Evolutionary conservation across 2,329 filamentous ascomycete genomes (phyloP), one percentile per base, ranked within the genome.

Genomic region (Fusarium nanum): DNA sequence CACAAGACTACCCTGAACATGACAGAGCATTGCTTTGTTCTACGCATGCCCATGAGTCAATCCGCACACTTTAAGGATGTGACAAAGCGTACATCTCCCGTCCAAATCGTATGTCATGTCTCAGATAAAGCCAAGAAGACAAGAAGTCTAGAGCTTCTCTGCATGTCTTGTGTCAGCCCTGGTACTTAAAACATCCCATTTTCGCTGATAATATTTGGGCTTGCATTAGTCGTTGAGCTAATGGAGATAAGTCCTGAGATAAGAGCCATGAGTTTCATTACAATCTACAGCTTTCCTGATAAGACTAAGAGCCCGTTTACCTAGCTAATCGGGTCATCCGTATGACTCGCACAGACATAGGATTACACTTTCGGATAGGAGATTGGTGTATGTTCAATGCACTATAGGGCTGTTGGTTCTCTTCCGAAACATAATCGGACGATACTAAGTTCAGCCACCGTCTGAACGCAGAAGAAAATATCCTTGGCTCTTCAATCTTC

Each of bases 161-260:
- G 32, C 9, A 10, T 10, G 3, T 34, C 8, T 9, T 7, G 5
- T 37, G 9, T 18, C 18, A 5, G 32, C 16, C 5, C 9, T 37
- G 4, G 3, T 1, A 6, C 0, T 0, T 1, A 6, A n/a, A 37
- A 37, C 34, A n/a, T n/a, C 2, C 34, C 9, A 37, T n/a, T 0
- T 11, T 11, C 10, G 3, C 16, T 6, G 9, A 4, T 1, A n/a
- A 7, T 7, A 11, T n/a, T 37, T 2, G 4, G 34, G 34, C 34
- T 37, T 37, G 9, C 18, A n/a, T 37, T n/a, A 37, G 6, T 7
- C 0, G 1, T 11, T 2, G 1, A 37, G 18, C 34, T 37, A n/a
- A 12, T 12, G 18, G 10, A 12, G 34, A 37, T 37, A 37, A n/a
- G 1, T n/a, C 18, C 9, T 37, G 3, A n/a, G 34, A 37, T 37